phyloP scores from a whole-genome alignment of 2,329 filamentous ascomycete genomes.

The Aspergillus carbonarius region DNA sequence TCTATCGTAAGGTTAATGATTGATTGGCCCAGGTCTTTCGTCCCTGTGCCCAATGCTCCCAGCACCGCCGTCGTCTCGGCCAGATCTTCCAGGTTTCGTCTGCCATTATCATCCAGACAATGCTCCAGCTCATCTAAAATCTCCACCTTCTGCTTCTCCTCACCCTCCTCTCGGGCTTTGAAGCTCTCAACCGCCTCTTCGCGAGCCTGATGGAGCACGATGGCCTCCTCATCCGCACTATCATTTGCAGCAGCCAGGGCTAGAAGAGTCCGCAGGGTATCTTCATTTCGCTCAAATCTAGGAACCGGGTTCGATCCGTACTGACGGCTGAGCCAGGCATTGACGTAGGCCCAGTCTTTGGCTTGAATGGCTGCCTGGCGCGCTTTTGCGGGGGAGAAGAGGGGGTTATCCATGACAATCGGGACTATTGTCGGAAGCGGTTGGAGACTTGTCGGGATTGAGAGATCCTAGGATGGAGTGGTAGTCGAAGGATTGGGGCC shows the following conservation, averaged over 20 bases:
- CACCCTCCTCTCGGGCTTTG: slow-evolving; percentile 29
- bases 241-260: slow-evolving; percentile 75
- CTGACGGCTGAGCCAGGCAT: slow-evolving; percentile 74
- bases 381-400: slow-evolving; percentile 62
- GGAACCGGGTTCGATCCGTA: slow-evolving; percentile 65
- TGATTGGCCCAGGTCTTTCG: slow-evolving; percentile 51
- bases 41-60: slow-evolving; percentile 50
- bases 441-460: not conserved
- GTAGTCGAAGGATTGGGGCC: not conserved
- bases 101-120: slow-evolving; percentile 55
- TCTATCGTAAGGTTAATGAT: slow-evolving; percentile 59
- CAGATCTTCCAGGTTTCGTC: slow-evolving; percentile 58
- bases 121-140: slow-evolving; percentile 57
- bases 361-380: slow-evolving; percentile 77
- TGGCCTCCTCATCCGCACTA: slow-evolving; percentile 52
- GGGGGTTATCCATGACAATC: slow-evolving; percentile 37
- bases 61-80: slow-evolving; percentile 54
- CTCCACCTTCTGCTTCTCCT: slow-evolving; percentile 35
- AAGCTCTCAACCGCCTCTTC: slow-evolving; percentile 36
- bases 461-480: not conserved
- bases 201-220: slow-evolving; percentile 36
- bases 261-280: slow-evolving; percentile 74
- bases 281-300: slow-evolving; percentile 79
- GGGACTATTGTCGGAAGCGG: slow-evolving; percentile 1
- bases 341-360: slow-evolving; percentile 88